Conservation (phyloP, 805 yeast species). For the Pichia nanzhaoensis region DNA sequence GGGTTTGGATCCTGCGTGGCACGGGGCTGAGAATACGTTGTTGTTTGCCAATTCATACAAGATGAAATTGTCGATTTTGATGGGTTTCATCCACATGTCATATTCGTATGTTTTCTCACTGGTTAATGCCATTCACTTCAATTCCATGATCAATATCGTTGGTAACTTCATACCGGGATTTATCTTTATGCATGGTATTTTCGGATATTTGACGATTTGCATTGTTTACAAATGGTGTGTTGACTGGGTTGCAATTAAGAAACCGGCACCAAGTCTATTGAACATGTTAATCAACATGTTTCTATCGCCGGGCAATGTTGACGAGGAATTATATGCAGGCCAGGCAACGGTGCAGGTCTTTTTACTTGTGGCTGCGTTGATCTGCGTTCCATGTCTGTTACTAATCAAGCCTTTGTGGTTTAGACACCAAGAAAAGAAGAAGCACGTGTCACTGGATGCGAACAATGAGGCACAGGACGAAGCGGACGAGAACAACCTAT, state of each 20-base stretch:
- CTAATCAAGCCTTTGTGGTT: constrained; percentile 53
- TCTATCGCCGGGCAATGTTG: constrained; percentile 63
- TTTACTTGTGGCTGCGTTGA: constrained; percentile 49
- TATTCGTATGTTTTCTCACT: constrained; percentile 64
- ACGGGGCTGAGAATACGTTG: constrained; percentile 88
- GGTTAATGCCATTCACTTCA: constrained; percentile 53
- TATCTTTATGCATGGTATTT: constrained; percentile 68
- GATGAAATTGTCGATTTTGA: constrained; percentile 90
- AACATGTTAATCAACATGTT: constrained; percentile 76
- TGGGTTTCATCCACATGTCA: constrained; percentile 91
- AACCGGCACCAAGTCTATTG: constrained; percentile 64
- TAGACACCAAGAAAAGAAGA: constrained; percentile 42
- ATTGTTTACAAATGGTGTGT: constrained; percentile 70
- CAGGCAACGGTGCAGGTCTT: constrained; percentile 57
- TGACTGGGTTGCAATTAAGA: constrained; percentile 58
- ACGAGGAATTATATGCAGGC: constrained; percentile 58
- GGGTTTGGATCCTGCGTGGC: constrained; percentile 96
- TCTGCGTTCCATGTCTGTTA: constrained; percentile 72
- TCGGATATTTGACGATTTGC: constrained; percentile 61
- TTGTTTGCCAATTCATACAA: constrained; percentile 92
- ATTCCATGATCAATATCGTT: constrained; percentile 55
- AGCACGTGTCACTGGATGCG: constrained; percentile 35
- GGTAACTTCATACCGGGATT: constrained; percentile 73
- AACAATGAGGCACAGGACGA: constrained; percentile 18
- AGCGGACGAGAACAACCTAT: constrained; percentile 28